Base-by-base conservation (phyloP, 2,329 filamentous ascomycete species). In the Malbranchea cinnamomea region DNA sequence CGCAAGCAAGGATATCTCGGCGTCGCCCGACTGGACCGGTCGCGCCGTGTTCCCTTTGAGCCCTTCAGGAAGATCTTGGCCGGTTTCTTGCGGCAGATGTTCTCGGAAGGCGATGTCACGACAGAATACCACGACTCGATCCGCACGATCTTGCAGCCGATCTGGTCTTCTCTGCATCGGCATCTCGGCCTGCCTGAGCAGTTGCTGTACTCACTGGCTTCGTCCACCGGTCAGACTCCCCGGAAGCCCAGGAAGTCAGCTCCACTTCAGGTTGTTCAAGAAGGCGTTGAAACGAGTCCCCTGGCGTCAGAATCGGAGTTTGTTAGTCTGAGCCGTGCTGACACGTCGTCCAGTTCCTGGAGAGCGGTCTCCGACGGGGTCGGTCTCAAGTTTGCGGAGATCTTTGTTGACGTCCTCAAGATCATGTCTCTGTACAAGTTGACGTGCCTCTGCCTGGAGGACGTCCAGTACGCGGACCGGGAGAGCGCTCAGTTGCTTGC, bases 401-500 rank as follows among this genome's bases (percentile, higher is more conserved):
- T 81, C 1, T 87, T 91, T 43, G 60, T 93, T 26, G 85, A 94
- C 41, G 77, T 93, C 6, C 54, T 94, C 29, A 71, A 81, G 30
- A 71, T 91, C 23, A 74, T 95, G 32, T 78, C 82, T 0, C 66
- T 75, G 12, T 75, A 85, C 49, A 89, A 85, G 44, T 74, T 93
- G 44, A 84, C 93, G 31, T 91, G 82, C 46, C 75, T 93, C 42
- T 84, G 76, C 43, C 57, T 94, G 16, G 87, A 94, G 46, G 87
- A 94, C 52, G 59, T 94, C 18, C 84, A 94, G 44, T 89, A 83
- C 51, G 83, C 84, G 5, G 87, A 94, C 47, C 71, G 78, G 15
- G 87, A 94, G 51, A 89, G 79, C 9, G 58, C 89, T 27, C 82
- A 92, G 34, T 62, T 94, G 30, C 76, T 94, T 22, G 69, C 76